These are phyloP conservation scores for Arthrobotrys sinensis DNA, from an alignment of 2,329 filamentous ascomycete species.

Conservation along the genomic window DNA sequence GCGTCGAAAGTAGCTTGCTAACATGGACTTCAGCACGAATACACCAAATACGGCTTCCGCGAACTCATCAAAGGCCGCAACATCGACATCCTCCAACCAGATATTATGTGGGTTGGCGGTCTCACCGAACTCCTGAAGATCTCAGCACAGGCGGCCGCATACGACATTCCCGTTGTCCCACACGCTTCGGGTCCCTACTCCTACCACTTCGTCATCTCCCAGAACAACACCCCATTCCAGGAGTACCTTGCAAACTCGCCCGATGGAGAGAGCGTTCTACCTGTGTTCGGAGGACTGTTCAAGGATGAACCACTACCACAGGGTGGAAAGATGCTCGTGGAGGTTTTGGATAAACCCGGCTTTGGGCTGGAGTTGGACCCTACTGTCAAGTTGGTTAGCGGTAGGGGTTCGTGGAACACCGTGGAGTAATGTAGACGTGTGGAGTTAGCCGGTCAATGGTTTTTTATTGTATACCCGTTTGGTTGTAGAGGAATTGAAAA, in stretches of 20 bases:
- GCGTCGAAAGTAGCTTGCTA: too few species aligned
- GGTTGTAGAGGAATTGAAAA: not conserved
- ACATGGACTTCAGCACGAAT: slow-evolving; percentile 76
- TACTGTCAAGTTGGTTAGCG: slow-evolving; percentile 82
- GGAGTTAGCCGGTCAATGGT: not conserved
- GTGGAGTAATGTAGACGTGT: slow-evolving; percentile 65
- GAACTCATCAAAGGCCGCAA: slow-evolving; percentile 93
- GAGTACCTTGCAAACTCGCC: slow-evolving; percentile 95
- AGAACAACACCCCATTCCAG: slow-evolving; percentile 93
- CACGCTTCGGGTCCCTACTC: slow-evolving; percentile 94
- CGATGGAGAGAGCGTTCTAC: slow-evolving; percentile 88
- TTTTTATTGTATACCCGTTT: slow-evolving; percentile 1
- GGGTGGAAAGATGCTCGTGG: slow-evolving; percentile 84
- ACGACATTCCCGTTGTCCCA: slow-evolving; percentile 95
- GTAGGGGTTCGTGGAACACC: slow-evolving; percentile 78
- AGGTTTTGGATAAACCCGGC: slow-evolving; percentile 87
- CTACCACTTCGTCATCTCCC: slow-evolving; percentile 95
- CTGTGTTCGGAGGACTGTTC: slow-evolving; percentile 93
- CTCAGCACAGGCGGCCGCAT: slow-evolving; percentile 88
- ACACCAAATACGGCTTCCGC: slow-evolving; percentile 93
- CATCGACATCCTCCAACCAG: slow-evolving; percentile 93
- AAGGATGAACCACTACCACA: slow-evolving; percentile 89
- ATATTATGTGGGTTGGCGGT: slow-evolving; percentile 97
- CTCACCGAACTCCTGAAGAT: slow-evolving; percentile 93
- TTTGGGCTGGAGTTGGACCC: slow-evolving; percentile 92